Evolutionary conservation across 2,329 filamentous ascomycete genomes (phyloP), one percentile per base, ranked within the genome.

Genomic region (Penicillium sp.): DNA sequence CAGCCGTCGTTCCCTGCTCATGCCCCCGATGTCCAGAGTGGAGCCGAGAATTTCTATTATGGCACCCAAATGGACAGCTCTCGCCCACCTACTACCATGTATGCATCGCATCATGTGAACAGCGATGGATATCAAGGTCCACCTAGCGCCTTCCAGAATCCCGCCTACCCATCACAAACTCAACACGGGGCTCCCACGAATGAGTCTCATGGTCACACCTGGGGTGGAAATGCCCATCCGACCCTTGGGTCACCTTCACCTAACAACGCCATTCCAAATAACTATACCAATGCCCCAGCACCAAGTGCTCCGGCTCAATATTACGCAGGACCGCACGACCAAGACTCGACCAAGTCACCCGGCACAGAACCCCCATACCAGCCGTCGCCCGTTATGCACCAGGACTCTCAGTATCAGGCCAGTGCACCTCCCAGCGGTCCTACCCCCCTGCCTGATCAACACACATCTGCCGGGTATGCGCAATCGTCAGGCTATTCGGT

Each of bases 21-120:
- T 9, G 51, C 50, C 3, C 50, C 59, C 7, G 60, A 64, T 39
- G 25, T 33, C 7, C 63, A 62, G 21, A 47, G 62, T 6, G 64
- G 64, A 13, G 64, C 57, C 4, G 65, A 67, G 31, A 67, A 66
- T 56, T 67, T 61, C 44, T 67, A 67, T 31, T 66, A 67, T 51
- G 63, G 61, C 17, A 65, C 58, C 35, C 43, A 57, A 7, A 35
- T 63, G 8, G 64, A 65, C 17, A 51, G 47, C 12, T 38, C 61
- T 21, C 57, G 54, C 12, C 50, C 58, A 10, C 38, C 62, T 6
- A 48, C 51, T 19, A 35, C 55, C 21, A 55, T 44, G 13, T 67
- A 67, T 52, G 54, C 62, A 21, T 49, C 63, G 4, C 61, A 51
- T 10, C 55, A 54, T 13, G 41, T 55, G 23, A 59, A 53, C 47